Percentiles rank a stretch among this genome's conserved stretches.
These are phyloP conservation scores for Phaeosphaeriaceae sp. DNA, from an alignment of 2,329 filamentous ascomycete species.

Conservation along the genomic window DNA sequence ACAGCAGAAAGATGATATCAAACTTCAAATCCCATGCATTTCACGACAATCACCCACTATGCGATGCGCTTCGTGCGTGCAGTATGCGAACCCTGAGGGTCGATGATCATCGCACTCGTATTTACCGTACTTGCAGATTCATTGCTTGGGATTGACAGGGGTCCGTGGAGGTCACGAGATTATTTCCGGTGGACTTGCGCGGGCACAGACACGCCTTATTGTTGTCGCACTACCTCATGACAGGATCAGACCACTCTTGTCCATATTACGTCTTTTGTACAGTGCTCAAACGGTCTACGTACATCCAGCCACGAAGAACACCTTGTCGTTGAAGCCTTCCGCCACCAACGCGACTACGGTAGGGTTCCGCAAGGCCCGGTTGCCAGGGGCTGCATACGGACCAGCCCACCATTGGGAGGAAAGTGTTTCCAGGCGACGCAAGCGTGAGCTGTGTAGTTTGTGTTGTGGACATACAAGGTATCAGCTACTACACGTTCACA, in stretches of 20 bases:
- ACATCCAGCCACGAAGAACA: background rate
- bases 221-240: background rate
- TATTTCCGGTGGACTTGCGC: background rate
- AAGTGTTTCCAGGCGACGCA: background rate
- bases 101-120: background rate
- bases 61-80: background rate
- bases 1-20: too few species aligned
- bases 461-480: too few species aligned
- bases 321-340: background rate
- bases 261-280: background rate
- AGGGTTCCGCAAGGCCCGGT: background rate
- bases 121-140: background rate
- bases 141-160: slow-evolving; percentile 1
- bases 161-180: slow-evolving; percentile 4
- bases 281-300: background rate
- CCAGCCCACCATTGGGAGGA: background rate
- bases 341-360: background rate
- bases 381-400: background rate
- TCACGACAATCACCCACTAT: too few species aligned
- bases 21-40: too few species aligned
- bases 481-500: too few species aligned
- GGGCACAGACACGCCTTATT: background rate
- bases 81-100: background rate
- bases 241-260: background rate
- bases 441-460: background rate